phyloP scores from a whole-genome alignment of 805 yeast species.

The Suhomyces xylopsoci region DNA sequence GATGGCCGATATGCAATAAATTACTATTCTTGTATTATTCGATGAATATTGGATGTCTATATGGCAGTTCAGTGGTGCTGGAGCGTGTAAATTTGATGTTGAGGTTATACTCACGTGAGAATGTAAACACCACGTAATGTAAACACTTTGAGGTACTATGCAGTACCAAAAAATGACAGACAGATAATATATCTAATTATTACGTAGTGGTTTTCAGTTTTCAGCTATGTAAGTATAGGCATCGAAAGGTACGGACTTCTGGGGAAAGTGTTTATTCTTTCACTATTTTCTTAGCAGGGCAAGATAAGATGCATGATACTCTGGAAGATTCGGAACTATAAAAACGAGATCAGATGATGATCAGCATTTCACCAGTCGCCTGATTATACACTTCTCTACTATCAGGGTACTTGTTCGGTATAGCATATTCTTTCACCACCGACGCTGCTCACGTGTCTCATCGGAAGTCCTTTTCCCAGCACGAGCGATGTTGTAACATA shows the following conservation, averaged over 20 bases:
- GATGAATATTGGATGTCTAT: background rate
- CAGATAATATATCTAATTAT: background rate
- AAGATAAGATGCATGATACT: background rate
- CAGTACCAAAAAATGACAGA: background rate
- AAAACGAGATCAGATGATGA: too few species aligned
- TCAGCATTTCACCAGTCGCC: background rate
- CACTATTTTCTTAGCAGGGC: background rate
- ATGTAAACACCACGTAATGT: background rate
- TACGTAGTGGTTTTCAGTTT: background rate
- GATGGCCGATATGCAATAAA: background rate
- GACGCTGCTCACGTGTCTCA: background rate
- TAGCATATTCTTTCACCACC: background rate
- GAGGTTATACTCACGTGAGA: background rate
- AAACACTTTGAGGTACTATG: background rate
- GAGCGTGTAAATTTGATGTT: background rate
- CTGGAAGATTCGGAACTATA: background rate
- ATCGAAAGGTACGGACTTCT: background rate
- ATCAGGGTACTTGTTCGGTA: background rate
- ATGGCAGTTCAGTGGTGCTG: background rate
- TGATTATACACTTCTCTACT: too few species aligned
- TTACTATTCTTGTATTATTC: background rate
- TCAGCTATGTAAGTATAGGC: too few species aligned
- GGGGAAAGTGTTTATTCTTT: background rate
- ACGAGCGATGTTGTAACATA: background rate
- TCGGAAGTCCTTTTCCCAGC: background rate